phyloP scores from a whole-genome alignment of 805 yeast species.

The Diddensiella transvaalensis region DNA sequence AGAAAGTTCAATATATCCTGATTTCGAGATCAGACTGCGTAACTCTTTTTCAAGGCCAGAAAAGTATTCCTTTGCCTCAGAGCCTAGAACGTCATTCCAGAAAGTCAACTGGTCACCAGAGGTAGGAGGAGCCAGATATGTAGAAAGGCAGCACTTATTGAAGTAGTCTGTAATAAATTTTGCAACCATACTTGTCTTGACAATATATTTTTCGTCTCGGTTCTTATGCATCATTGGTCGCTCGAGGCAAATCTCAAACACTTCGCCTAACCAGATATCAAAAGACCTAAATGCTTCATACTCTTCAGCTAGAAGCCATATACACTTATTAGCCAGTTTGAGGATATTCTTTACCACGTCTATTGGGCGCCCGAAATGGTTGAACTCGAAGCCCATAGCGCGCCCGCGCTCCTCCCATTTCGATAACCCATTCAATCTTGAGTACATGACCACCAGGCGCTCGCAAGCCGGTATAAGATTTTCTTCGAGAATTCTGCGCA shows the following conservation, averaged over 20 bases:
- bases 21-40: conserved; percentile 1
- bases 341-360: conserved; percentile 8
- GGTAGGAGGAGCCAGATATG: background rate
- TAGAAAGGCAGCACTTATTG: background rate
- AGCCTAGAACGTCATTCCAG: conserved; percentile 5
- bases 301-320: conserved; percentile 20
- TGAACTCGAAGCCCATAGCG: conserved; percentile 19
- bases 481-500: conserved; percentile 42
- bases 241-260: conserved; percentile 19
- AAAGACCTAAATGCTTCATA: conserved; percentile 19
- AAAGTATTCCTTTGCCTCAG: conserved; percentile 6
- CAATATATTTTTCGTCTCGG: conserved; percentile 12
- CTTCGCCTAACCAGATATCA: conserved; percentile 22
- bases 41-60: background rate
- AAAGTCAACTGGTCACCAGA: background rate
- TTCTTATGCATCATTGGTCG: conserved; percentile 10
- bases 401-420: conserved; percentile 37
- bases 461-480: conserved; percentile 48
- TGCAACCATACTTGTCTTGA: conserved; percentile 19
- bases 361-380: conserved; percentile 7
- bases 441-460: conserved; percentile 43
- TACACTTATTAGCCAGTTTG: conserved; percentile 6
- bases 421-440: conserved; percentile 41
- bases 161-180: conserved; percentile 17
- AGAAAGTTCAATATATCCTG: background rate